phyloP scores from a whole-genome alignment of 768 basidiomycete genomes.

The Panellus pusillus region DNA sequence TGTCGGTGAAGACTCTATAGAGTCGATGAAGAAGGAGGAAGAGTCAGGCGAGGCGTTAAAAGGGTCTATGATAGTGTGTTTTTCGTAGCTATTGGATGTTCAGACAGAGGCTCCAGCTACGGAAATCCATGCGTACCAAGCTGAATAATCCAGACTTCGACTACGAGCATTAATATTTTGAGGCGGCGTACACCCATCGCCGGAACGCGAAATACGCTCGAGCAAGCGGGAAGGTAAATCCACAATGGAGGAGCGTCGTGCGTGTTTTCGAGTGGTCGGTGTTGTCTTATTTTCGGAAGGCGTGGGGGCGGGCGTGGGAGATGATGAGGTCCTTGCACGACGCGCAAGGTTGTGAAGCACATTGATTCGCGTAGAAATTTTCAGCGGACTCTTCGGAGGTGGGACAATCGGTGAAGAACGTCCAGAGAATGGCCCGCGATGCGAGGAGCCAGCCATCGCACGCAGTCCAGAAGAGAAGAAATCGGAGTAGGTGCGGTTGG shows the following conservation, averaged over 20 bases:
- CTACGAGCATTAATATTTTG: no score
- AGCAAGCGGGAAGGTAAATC: slow-evolving; percentile 37
- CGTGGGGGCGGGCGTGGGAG: neutral
- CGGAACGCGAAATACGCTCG: slow-evolving; percentile 28
- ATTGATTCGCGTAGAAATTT: slow-evolving; percentile 13
- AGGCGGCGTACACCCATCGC: no score
- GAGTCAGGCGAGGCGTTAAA: slow-evolving; percentile 42
- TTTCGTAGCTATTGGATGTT: slow-evolving; percentile 19
- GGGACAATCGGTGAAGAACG: slow-evolving; percentile 13
- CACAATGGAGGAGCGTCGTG: slow-evolving; percentile 34
- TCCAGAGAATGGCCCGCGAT: slow-evolving; percentile 9
- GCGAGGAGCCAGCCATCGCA: slow-evolving; percentile 33
- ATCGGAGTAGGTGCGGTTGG: slow-evolving; percentile 40
- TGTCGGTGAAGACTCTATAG: slow-evolving; percentile 35
- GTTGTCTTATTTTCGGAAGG: slow-evolving; percentile 3
- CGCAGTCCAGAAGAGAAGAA: slow-evolving; percentile 50
- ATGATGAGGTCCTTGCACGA: slow-evolving; percentile 10
- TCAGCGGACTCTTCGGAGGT: neutral
- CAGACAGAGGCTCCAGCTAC: no score
- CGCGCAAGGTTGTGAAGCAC: slow-evolving; percentile 17
- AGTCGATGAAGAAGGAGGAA: slow-evolving; percentile 45
- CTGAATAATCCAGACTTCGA: no score
- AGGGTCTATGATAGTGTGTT: slow-evolving; percentile 34
- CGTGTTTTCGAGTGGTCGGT: slow-evolving; percentile 18
- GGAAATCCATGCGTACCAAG: no score